Base-by-base conservation (phyloP, 352 stramenopile genomes). In the Phytophthora cryptogea region DNA sequence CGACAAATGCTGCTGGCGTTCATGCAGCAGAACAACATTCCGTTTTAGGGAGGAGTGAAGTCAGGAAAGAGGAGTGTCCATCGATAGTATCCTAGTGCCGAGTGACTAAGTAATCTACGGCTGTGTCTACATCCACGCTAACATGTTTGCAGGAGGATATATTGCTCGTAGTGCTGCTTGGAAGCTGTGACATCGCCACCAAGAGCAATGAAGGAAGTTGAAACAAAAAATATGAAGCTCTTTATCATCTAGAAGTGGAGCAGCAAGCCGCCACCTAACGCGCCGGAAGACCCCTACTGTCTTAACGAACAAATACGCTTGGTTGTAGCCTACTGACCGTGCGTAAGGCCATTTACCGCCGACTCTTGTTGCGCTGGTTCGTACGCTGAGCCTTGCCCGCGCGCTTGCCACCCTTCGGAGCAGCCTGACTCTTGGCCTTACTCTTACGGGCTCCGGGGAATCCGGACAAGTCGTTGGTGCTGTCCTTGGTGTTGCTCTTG, bases 1-100 rank as follows among this genome's bases (percentile, higher is more conserved):
- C 68, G 83, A 27, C 83, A 94, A 54, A 87, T 94, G 54, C 49
- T 94, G 35, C 39, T 92, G 43, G 66, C 63, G 32, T 94, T 90
- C 65, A 94, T 94, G 85, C 77, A 92, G 66, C 83, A 92, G 67
- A 80, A 93, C 51, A 80, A 82, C 60, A 90, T 93, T 48, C 68
- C 75, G n/a, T 79, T 76, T 59, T 72, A 62, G 51, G 3, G 36
- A 41, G 31, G 20, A 23, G 33, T 37, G 46, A 4, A 44, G 28
- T 58, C 17, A 46, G 30, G 43, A 55, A n/a, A 48, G 2, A 56
- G 28, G 30, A 56, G 51, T 57, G 52, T 50, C 32, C 11, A 65
- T 54, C 35, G 48, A 53, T 40, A 59, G 50, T 66, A 55, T 54
- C 42, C 42, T 54, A 46, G 42, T 20, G 43, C 30, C 42, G 9